phyloP scores from a whole-genome alignment of 129 eudicot species.

The Ambrosia artemisiifolia region DNA sequence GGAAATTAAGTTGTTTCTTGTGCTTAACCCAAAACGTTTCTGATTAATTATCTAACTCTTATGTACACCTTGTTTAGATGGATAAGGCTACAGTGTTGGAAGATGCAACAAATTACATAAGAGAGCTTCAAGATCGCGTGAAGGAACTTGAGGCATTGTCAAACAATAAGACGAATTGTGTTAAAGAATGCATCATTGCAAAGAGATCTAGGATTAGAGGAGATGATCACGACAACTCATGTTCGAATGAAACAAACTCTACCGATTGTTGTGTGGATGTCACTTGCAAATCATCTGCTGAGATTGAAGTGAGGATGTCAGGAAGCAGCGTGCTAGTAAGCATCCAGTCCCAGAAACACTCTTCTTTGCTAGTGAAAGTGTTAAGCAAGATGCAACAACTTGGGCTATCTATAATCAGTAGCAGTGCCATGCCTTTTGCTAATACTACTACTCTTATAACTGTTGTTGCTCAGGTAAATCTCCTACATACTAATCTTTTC shows the following conservation, averaged over 20 bases:
- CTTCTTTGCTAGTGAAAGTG: constrained; percentile 24
- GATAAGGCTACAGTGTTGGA: constrained; percentile 53
- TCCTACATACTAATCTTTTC: not conserved
- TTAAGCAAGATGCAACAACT: constrained; percentile 38
- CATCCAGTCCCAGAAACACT: constrained; percentile 25
- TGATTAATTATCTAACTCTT: not conserved
- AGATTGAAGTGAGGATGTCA: constrained; percentile 34
- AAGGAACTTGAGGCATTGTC: constrained; percentile 42
- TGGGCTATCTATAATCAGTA: constrained; percentile 35
- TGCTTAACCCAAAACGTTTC: not conserved
- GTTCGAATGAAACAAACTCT: constrained; percentile 17
- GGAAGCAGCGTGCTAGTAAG: constrained; percentile 35
- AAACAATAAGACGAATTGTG: not conserved
- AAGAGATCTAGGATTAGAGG: constrained; percentile 19
- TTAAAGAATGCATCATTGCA: constrained; percentile 13
- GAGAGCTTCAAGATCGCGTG: constrained; percentile 39
- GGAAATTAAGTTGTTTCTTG: too few relatives aligned
- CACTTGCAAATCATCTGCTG: not conserved
- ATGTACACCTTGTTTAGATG: constrained; percentile 33
- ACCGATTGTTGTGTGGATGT: not conserved
- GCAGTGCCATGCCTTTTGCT: constrained; percentile 38
- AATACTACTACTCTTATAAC: constrained; percentile 28
- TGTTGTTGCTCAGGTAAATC: constrained; percentile 47
- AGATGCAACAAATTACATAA: constrained; percentile 48
- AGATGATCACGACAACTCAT: not conserved